Evolutionary conservation across 768 basidiomycete genomes (phyloP), one percentile per base, ranked within the genome.

Genomic region (Trametes cingulata): DNA sequence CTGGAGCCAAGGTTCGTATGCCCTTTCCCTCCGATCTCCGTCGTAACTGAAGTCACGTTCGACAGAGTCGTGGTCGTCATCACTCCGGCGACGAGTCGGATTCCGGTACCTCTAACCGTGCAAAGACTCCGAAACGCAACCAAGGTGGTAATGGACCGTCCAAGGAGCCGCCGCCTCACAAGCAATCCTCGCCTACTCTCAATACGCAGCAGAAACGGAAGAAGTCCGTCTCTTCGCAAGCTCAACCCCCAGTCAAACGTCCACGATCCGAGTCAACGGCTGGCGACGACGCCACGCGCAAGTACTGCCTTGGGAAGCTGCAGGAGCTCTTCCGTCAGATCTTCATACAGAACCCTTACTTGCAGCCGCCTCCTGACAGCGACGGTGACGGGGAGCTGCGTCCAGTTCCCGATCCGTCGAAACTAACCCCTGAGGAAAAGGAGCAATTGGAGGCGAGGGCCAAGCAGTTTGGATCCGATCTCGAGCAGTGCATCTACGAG

Each of bases 221-320:
- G 69, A 78, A 74, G 14, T 73, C 74, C n/a, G 66, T 69, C 2
- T 69, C 75, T 3, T 71, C 72, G 8, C 72, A 76, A 41, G 72
- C 77, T 10, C 37, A 52, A 15, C 78, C 77, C 7, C 66, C 79
- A 17, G 69, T 80, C 14, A 86, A 85, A 69, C 77, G 81, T 58
- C 82, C 77, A 67, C 72, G 76, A 20, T 78, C 78, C 29, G 74
- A 77, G 29, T 74, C 75, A 13, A 27, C 73, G 20, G 73, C 78
- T 0, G 72, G 75, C 6, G 87, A 87, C n/a, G 91, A 94, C 67
- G 84, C 89, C 9, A 80, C 84, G 0, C 80, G 92, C 62, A 91
- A 86, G 69, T 93, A 92, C 65, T 94, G 92, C 71, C 77, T 90
- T 49, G 81, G 82, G 14, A 92, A 92, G 73, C 74, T 93, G 65